Percentiles rank a stretch among this genome's conserved stretches.
phyloP scores from a whole-genome alignment of 2,329 filamentous ascomycete genomes.

The Cercospora sp. region DNA sequence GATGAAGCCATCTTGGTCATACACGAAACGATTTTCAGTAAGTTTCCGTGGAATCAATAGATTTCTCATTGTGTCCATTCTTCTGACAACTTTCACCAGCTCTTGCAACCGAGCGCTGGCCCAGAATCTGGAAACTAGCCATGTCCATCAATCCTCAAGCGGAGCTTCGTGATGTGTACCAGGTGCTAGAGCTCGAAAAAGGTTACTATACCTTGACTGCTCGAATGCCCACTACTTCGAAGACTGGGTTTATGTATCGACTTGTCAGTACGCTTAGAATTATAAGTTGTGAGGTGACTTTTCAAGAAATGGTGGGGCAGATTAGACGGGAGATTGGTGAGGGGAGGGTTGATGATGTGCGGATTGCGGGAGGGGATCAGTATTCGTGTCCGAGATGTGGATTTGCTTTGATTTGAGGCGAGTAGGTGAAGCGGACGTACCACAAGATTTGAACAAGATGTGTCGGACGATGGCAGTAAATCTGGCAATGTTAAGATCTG shows the following conservation, averaged over 20 bases:
- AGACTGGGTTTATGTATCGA: not conserved
- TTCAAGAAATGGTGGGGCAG: not conserved
- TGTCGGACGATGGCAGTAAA: not conserved
- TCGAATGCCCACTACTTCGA: not conserved
- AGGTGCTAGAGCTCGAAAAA: too few relatives aligned
- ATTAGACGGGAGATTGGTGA: not conserved
- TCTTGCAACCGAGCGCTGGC: not conserved
- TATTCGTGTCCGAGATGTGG: not conserved
- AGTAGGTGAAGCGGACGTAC: not conserved
- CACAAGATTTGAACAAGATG: not conserved
- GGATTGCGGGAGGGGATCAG: too few relatives aligned
- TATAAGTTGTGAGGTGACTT: too few relatives aligned
- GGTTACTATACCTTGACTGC: too few relatives aligned
- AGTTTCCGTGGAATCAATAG: too few relatives aligned
- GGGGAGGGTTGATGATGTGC: not conserved
- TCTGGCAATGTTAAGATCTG: too few relatives aligned
- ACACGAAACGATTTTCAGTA: not conserved
- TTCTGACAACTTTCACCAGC: too few relatives aligned
- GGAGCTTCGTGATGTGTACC: not conserved
- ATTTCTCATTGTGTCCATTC: too few relatives aligned
- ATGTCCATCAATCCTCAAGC: not conserved
- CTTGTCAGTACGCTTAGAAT: too few relatives aligned
- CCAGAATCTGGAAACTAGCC: not conserved
- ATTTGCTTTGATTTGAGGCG: not conserved
- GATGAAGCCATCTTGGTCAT: too few relatives aligned